Evolutionary conservation across 805 yeast genomes (phyloP), one percentile per base, ranked within the genome.

Genomic region (Sporopachydermia quercuum): DNA sequence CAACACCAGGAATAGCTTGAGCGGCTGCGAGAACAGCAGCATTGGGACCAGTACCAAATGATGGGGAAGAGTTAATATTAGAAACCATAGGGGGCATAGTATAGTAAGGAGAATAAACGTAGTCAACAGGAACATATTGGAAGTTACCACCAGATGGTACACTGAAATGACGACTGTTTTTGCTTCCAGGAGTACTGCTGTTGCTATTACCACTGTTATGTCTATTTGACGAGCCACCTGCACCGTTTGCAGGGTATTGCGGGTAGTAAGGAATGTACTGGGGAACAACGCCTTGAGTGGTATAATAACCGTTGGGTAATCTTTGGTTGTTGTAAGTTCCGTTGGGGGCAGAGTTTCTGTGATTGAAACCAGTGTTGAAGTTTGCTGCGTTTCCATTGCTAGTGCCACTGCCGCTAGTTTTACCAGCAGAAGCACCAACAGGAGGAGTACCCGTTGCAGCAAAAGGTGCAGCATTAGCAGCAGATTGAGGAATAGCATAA

Each of bases 101-200:
- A 23, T 37, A 27, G 41, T 16, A 18, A 39, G 15, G 36, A 15
- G 38, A 35, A 40, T 15, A 39, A 42, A 30, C 39, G 44, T 37
- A 18, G 35, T 8, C 34, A n/a, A n/a, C n/a, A n/a, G n/a, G n/a
- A n/a, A n/a, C 39, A 18, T 41, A 38, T 15, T 41, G 35, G 16
- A 18, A 37, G 37, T 41, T 43, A 41, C 43, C 41, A 37, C 19
- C 38, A 23, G 37, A n/a, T n/a, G n/a, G n/a, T n/a, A n/a, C n/a
- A n/a, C n/a, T n/a, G n/a, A n/a, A n/a, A n/a, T 37, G 37, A 16
- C 37, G 39, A 8, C 14, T 37, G 35, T n/a, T n/a, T n/a, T 36
- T 34, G 6, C 18, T 30, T 36, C 42, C 39, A 36, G 39, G 42
- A 27, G 34, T 11, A 11, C 34, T 19, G 19, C 41, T 11, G 34